Percentiles rank a stretch among this genome's conserved stretches.
phyloP scores from a whole-genome alignment of 139 green algal species.

The Volvox africanus region DNA sequence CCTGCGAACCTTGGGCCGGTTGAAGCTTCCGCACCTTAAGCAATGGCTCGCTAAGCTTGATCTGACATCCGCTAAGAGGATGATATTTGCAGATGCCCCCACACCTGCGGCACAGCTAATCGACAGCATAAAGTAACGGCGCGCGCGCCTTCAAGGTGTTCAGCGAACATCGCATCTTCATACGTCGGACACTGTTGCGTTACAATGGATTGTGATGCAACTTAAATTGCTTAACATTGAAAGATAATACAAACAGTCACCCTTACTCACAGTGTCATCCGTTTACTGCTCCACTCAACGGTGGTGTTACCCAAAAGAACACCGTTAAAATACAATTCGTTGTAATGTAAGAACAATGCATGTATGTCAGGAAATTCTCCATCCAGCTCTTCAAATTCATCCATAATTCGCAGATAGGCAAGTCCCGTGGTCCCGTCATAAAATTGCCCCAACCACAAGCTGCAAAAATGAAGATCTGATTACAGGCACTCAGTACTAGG shows the following conservation, averaged over 20 bases:
- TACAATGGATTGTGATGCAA: no score
- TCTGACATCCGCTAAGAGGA: conserved; percentile 68
- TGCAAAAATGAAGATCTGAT: no score
- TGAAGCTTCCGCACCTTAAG: conserved; percentile 64
- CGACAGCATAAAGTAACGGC: background rate
- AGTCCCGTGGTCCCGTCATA: no score
- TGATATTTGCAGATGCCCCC: conserved; percentile 76
- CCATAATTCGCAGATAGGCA: background rate
- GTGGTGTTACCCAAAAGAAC: conserved; percentile 72
- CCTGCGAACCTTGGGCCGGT: background rate
- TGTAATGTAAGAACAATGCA: conserved; percentile 49
- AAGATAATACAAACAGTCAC: no score
- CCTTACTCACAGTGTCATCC: conserved; percentile 82
- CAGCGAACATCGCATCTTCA: no score
- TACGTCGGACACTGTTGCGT: no score
- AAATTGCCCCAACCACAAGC: no score
- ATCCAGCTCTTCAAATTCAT: conserved; percentile 16
- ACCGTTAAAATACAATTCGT: conserved; percentile 48
- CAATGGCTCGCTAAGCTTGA: conserved; percentile 84
- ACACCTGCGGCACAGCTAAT: conserved; percentile 23
- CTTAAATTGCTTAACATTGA: no score
- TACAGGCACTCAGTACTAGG: no score
- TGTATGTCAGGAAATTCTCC: conserved; percentile 43
- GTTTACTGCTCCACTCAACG: conserved; percentile 82
- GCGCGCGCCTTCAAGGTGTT: no score